phyloP scores from a whole-genome alignment of 176 grass and related monocot species.

The Leersia perrieri region DNA sequence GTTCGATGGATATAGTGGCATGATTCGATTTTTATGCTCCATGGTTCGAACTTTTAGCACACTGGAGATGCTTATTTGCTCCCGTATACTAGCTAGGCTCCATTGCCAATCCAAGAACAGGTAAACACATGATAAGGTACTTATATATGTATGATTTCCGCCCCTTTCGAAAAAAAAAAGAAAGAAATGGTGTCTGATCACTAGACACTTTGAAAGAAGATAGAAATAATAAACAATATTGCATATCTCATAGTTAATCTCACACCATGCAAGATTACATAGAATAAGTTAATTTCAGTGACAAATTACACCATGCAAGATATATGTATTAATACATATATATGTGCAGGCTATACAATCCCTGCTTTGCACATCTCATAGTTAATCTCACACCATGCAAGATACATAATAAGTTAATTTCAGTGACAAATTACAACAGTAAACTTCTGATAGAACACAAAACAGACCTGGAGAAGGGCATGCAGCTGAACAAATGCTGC shows the following conservation, averaged over 20 bases:
- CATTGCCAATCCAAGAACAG: too few relatives aligned
- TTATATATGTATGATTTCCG: background rate
- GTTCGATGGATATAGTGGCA: too few relatives aligned
- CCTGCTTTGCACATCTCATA: background rate
- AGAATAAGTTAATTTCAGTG: background rate
- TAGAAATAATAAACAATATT: background rate
- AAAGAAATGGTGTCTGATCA: background rate
- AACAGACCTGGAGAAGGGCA: background rate
- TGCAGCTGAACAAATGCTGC: slow-evolving; percentile 15
- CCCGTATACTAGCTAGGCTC: too few relatives aligned
- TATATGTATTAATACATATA: too few relatives aligned
- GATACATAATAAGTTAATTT: background rate
- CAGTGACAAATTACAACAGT: background rate
- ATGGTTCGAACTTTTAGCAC: too few relatives aligned
- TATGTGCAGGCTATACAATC: background rate
- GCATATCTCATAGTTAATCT: background rate
- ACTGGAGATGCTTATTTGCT: too few relatives aligned
- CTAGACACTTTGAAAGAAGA: background rate
- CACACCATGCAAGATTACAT: background rate
- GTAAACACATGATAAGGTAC: too few relatives aligned
- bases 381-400: background rate
- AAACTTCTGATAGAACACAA: background rate
- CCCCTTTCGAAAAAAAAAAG: background rate
- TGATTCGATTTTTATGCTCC: too few relatives aligned
- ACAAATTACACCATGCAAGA: background rate